Conservation (phyloP, 192 early-diverging fungal species). For the Spinellus fusiger region DNA sequence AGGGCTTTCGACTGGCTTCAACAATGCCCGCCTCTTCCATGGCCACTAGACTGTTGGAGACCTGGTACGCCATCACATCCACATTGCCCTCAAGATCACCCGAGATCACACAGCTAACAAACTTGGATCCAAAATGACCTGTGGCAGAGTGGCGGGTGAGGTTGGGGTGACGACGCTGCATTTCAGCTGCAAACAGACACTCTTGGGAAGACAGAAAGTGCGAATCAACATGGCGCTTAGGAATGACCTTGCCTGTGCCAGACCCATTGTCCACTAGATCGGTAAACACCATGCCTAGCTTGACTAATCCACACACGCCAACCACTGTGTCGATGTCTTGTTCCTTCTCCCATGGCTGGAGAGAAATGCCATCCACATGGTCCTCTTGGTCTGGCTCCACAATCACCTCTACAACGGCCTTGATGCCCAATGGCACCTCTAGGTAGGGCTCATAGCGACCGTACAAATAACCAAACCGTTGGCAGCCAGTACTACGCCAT, state of each 20-base stretch:
- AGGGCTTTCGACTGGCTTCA: slow-evolving; percentile 82
- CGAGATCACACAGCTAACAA: slow-evolving; percentile 92
- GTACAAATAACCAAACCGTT: slow-evolving; percentile 93
- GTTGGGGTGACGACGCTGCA: slow-evolving; percentile 73
- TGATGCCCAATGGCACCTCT: slow-evolving; percentile 92
- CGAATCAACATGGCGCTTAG: slow-evolving; percentile 86
- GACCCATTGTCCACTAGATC: slow-evolving; percentile 82
- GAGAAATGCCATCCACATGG: slow-evolving; percentile 65
- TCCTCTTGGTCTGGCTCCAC: slow-evolving; percentile 90
- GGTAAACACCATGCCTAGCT: slow-evolving; percentile 91
- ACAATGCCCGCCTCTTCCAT: slow-evolving; percentile 90
- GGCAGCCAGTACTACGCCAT: slow-evolving; percentile 82
- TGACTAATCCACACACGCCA: slow-evolving; percentile 55
- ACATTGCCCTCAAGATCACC: slow-evolving; percentile 84
- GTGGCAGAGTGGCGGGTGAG: slow-evolving; percentile 63
- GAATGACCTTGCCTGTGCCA: slow-evolving; percentile 73
- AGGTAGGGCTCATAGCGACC: slow-evolving; percentile 85
- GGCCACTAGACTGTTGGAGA: slow-evolving; percentile 84
- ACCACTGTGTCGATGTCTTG: slow-evolving; percentile 56
- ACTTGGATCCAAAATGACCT: slow-evolving; percentile 85
- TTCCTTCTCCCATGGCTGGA: slow-evolving; percentile 59
- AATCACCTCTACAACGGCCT: slow-evolving; percentile 90
- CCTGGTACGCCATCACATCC: slow-evolving; percentile 84
- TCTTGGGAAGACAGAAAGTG: slow-evolving; percentile 93
- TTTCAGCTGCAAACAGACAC: slow-evolving; percentile 76